Base-by-base conservation (phyloP, 169 alveolate genomes). In the Plasmodium billcollinsi region DNA sequence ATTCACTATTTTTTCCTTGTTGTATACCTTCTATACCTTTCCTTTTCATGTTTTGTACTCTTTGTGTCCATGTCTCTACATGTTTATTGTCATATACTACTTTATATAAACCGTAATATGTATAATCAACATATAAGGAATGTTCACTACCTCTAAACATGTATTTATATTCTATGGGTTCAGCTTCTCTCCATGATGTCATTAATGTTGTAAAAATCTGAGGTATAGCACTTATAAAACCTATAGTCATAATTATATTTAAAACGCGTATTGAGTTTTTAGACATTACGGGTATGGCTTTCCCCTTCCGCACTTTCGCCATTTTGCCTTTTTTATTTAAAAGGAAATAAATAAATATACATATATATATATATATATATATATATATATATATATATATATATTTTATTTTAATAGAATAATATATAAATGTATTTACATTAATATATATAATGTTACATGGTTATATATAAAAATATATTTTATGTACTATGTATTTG, bases 111-210 rank as follows among this genome's bases (percentile, higher is more conserved):
- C 89, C 89, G 49, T 78, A 78, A 56, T 66, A 78, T 15, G 89
- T 78, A 29, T 65, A 63, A 45, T 78, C 89, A 39, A 78, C 70
- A 56, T 29, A 65, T 33, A 78, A 20, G 5, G 75, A 65, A 45
- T 78, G 89, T 24, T 65, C 76, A n/a, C 89, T 78, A 1, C 89
- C 78, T 12, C 89, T 49, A 45, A 78, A 65, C 89, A 78, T 78
- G 59, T 65, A 78, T 24, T 65, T 78, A 47, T 78, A 78, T 33
- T 78, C 78, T 5, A 78, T 78, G 1, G 89, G 89, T 49, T 78
- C 89, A 24, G 78, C 89, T 78, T 65, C 89, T 33, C 89, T 65
- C 89, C 89, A 78, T 12, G 78, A 59, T 14, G 76, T 49, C 89
- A 78, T 78, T n/a, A 78, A 21, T 3, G 89, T 78, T 8, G 89